A percentile compares a stretch with the other conserved stretches of the same genome.
phyloP scores from a whole-genome alignment of 1,284 basidiomycete genomes.

The Xerocomus amazonicus region DNA sequence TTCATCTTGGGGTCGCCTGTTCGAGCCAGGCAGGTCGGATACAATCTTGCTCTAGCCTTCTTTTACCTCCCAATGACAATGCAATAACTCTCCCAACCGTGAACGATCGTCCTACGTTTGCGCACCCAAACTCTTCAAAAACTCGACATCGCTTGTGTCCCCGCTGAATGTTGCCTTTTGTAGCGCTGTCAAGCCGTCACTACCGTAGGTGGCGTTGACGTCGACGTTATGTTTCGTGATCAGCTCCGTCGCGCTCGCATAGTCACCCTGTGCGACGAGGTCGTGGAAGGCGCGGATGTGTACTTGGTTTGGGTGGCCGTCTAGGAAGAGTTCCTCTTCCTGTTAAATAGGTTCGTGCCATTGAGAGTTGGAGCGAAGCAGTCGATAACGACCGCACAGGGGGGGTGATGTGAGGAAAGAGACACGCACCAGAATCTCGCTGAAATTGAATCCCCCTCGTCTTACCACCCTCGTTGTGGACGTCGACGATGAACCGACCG shows the following conservation, averaged over 20 bases:
- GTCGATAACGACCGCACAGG: neutral
- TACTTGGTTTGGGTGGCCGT: constrained; percentile 15
- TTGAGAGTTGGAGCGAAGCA: too few species aligned
- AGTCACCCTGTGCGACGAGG: constrained; percentile 23
- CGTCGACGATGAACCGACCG: constrained; percentile 23
- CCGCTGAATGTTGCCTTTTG: constrained; percentile 23
- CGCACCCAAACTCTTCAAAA: constrained; percentile 23
- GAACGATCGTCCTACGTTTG: constrained; percentile 1
- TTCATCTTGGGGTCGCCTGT: constrained; percentile 46
- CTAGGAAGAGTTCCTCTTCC: constrained; percentile 25
- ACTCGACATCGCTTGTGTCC: constrained; percentile 17
- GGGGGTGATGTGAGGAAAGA: neutral
- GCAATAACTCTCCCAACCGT: too few species aligned
- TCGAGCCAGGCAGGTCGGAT: constrained; percentile 56
- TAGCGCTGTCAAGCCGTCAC: constrained; percentile 18
- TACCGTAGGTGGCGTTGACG: constrained; percentile 20
- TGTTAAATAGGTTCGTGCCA: neutral
- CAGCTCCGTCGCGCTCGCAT: constrained; percentile 13
- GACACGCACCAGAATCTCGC: constrained; percentile 25
- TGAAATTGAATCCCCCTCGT: constrained; percentile 26
- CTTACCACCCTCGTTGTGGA: constrained; percentile 25
- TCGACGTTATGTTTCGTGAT: constrained; percentile 21
- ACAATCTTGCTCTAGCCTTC: neutral
- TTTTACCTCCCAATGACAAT: too few species aligned
- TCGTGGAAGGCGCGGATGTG: constrained; percentile 25